Percentiles rank a stretch among this genome's conserved stretches.
These are phyloP conservation scores for Sporothrix globosa DNA, from an alignment of 2,329 filamentous ascomycete species.

Conservation along the genomic window DNA sequence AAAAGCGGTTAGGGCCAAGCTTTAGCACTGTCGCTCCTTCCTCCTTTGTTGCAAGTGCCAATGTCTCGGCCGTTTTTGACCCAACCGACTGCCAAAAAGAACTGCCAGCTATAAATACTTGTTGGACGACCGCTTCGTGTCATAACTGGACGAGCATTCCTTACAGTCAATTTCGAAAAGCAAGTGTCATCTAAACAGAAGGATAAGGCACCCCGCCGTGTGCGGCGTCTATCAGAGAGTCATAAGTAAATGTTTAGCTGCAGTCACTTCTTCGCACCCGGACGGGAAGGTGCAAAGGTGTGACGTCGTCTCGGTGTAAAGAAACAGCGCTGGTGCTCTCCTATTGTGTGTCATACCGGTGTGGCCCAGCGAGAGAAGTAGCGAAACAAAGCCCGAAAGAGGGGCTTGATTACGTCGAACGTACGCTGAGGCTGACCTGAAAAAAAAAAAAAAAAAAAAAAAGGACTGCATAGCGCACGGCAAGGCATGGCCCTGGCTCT, in stretches of 20 bases:
- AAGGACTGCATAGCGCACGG: neutral
- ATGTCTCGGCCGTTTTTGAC: constrained; percentile 18
- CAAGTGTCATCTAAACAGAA: neutral
- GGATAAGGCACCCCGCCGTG: no score
- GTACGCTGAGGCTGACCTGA: neutral
- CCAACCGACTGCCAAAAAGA: neutral
- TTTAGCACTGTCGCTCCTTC: constrained; percentile 1
- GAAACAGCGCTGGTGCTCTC: neutral
- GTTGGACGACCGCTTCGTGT: no score
- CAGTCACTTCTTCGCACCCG: no score
- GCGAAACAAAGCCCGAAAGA: constrained; percentile 4
- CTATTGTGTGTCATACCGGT: no score
- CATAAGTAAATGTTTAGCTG: no score
- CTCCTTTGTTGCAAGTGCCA: neutral
- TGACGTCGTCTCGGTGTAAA: constrained; percentile 22
- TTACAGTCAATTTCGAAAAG: neutral
- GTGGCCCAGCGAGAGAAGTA: constrained; percentile 11
- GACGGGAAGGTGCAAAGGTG: constrained; percentile 9
- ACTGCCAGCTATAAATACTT: neutral
- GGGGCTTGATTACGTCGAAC: neutral
- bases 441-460: neutral
- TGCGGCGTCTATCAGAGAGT: neutral
- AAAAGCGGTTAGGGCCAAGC: constrained; percentile 2
- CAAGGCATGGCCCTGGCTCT: neutral
- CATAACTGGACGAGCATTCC: no score